Evolutionary conservation across 129 eudicot genomes (phyloP).

Genomic region (Mikania micrantha): DNA sequence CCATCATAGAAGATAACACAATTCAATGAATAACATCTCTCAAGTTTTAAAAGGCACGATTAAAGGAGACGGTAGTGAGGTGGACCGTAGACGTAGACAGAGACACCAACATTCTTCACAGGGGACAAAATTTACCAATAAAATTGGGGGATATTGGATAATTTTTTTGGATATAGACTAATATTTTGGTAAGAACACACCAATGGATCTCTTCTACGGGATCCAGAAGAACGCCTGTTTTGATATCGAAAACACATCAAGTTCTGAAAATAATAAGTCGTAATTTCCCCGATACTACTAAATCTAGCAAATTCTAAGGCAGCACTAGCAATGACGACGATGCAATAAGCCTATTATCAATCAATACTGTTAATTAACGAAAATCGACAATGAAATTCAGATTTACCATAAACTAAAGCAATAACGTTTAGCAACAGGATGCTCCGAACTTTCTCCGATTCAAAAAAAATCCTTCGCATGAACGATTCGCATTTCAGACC

Average conservation of each 20-base stretch:
- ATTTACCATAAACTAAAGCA: constrained; percentile 65
- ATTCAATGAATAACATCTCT: not conserved
- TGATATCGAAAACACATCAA: not conserved
- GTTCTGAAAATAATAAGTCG: not conserved
- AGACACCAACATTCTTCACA: no score
- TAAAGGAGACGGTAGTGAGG: no score
- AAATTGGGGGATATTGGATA: not conserved
- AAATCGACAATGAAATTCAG: constrained; percentile 4
- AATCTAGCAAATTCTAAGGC: not conserved
- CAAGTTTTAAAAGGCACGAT: not conserved
- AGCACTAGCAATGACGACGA: not conserved
- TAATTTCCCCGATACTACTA: not conserved
- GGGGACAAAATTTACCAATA: not conserved
- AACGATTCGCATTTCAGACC: constrained; percentile 33
- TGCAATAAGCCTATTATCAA: not conserved
- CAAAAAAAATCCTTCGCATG: constrained; percentile 49
- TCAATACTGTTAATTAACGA: not conserved
- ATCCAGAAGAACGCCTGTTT: constrained; percentile 2
- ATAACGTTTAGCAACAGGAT: constrained; percentile 69
- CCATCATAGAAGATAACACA: not conserved
- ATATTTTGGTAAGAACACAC: not conserved
- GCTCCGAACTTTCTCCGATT: constrained; percentile 71
- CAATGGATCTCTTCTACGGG: constrained; percentile 1
- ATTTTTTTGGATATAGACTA: not conserved
- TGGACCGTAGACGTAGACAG: not conserved